phyloP scores from a whole-genome alignment of 139 green algal genomes.

The Yamagishiella unicocca region DNA sequence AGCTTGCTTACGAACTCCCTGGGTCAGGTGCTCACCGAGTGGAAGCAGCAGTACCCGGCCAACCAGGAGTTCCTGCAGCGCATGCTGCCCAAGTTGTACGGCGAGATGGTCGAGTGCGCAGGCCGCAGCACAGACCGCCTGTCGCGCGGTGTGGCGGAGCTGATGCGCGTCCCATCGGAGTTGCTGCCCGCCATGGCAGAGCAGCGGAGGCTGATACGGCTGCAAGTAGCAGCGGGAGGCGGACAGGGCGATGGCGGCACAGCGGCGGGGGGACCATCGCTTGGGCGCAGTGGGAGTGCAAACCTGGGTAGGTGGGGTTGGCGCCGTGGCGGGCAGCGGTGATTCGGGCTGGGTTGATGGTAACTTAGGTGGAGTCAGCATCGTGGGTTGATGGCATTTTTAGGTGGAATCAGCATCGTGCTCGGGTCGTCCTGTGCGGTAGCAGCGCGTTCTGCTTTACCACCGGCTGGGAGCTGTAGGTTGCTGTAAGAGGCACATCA shows the following conservation, averaged over 20 bases:
- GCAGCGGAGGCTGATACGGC: background rate
- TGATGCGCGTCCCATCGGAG: conserved; percentile 6
- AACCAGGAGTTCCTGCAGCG: conserved; percentile 26
- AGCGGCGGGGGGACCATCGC: background rate
- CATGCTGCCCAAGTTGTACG: conserved; percentile 20
- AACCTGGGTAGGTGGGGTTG: too few species aligned
- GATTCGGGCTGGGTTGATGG: too few species aligned
- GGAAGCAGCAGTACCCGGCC: conserved; percentile 9
- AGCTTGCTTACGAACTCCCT: background rate
- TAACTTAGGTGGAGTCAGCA: too few species aligned
- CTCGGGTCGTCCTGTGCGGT: too few species aligned
- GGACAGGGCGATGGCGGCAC: background rate
- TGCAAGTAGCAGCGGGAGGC: background rate
- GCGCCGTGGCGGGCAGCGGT: too few species aligned
- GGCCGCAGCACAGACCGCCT: background rate
- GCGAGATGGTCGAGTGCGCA: background rate
- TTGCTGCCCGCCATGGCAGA: conserved; percentile 29
- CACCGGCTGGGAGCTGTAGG: too few species aligned
- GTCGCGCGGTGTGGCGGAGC: conserved; percentile 6
- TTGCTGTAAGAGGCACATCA: too few species aligned
- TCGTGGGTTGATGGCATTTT: too few species aligned
- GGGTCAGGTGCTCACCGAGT: background rate
- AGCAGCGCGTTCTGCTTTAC: too few species aligned
- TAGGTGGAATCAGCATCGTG: too few species aligned
- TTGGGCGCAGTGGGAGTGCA: background rate